A percentile compares a stretch with the other conserved stretches of the same genome.
Conservation (phyloP, 2,329 filamentous ascomycete species). For the Didymella exigua region DNA sequence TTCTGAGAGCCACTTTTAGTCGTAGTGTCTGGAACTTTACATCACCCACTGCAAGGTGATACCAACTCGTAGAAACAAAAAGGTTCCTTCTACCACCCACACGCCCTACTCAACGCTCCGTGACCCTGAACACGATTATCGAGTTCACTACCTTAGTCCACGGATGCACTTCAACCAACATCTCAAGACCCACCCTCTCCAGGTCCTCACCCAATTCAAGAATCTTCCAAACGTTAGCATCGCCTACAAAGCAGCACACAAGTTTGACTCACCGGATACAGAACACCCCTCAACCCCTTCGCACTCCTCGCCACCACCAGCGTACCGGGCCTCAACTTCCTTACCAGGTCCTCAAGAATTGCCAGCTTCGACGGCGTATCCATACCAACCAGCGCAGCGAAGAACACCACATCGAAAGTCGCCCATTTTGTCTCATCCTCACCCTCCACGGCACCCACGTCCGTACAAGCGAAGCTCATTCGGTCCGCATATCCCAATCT, state of each 20-base stretch:
- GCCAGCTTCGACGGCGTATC: conserved; percentile 51
- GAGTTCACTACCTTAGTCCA: conserved; percentile 59
- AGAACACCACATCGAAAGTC: conserved; percentile 55
- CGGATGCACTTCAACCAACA: conserved; percentile 55
- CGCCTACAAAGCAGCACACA: not conserved
- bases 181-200: conserved; percentile 43
- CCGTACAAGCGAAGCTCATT: conserved; percentile 50
- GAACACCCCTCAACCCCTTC: conserved; percentile 51
- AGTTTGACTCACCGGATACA: conserved; percentile 54
- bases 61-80: too few relatives aligned
- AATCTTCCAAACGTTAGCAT: conserved; percentile 33
- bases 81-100: not conserved
- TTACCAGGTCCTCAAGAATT: conserved; percentile 47
- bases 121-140: conserved; percentile 49
- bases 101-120: not conserved
- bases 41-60: too few relatives aligned
- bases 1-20: too few relatives aligned
- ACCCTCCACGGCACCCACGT: conserved; percentile 30
- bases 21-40: too few relatives aligned
- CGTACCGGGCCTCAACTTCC: conserved; percentile 50
- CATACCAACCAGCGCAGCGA: conserved; percentile 58
- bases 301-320: conserved; percentile 56
- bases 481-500: conserved; percentile 37
- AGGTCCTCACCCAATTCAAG: conserved; percentile 47
- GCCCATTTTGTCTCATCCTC: conserved; percentile 31